phyloP scores from a whole-genome alignment of 176 grass and related monocot species.

The Calamus simplicifolius region DNA sequence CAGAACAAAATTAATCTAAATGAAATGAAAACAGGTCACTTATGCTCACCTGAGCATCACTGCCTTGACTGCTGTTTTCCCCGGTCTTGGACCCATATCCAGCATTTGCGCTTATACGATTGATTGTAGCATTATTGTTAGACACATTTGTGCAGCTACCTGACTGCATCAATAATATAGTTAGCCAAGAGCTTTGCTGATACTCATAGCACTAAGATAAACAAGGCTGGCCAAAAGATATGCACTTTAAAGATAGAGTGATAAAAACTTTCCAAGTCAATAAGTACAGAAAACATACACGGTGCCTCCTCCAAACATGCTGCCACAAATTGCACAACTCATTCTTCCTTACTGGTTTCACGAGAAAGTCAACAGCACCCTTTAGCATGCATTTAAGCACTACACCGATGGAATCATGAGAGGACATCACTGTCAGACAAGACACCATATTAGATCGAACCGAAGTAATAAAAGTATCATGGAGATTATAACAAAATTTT shows the following conservation, averaged over 20 bases:
- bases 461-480: too few relatives aligned
- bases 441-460: too few relatives aligned
- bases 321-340: slow-evolving; percentile 94
- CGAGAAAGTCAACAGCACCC: slow-evolving; percentile 86
- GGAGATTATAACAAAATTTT: too few relatives aligned
- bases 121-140: slow-evolving; percentile 62
- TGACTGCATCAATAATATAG: slow-evolving; percentile 39
- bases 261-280: background rate
- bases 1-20: too few relatives aligned
- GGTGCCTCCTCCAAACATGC: slow-evolving; percentile 95
- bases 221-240: too few relatives aligned
- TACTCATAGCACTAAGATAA: too few relatives aligned
- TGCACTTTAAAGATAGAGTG: too few relatives aligned
- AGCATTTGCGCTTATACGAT: slow-evolving; percentile 64
- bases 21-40: too few relatives aligned
- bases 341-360: slow-evolving; percentile 92
- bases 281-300: slow-evolving; percentile 49
- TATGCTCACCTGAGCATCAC: slow-evolving; percentile 64
- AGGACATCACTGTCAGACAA: slow-evolving; percentile 78
- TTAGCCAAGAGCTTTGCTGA: too few relatives aligned
- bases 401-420: slow-evolving; percentile 85
- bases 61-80: slow-evolving; percentile 47
- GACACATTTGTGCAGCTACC: slow-evolving; percentile 62
- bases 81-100: slow-evolving; percentile 48
- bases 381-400: slow-evolving; percentile 97